Evolutionary conservation across 2,329 filamentous ascomycete species (phyloP), one percentile per base, ranked within the genome.

Genomic region (Ophiostoma himal-ulmi): DNA sequence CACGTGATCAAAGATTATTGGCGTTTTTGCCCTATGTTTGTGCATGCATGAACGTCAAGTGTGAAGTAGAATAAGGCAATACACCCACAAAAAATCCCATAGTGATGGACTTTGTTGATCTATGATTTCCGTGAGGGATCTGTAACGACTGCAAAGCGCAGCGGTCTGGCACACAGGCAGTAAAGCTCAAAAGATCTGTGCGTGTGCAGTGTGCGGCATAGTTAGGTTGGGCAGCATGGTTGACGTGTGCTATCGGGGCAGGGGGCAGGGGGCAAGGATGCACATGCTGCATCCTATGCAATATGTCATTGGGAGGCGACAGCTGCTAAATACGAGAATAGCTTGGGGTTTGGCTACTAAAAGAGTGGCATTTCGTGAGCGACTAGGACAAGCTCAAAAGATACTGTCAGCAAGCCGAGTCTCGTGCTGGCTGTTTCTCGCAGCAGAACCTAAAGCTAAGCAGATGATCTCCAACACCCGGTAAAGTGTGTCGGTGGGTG

Each of bases 21-120:
- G 20, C 5, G 20, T 22, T 54, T 54, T 54, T 54, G 52, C 52
- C 52, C 52, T 54, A 54, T 54, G 44, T 17, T n/a, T 39, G 39
- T 44, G 44, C 44, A 48, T 54, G 52, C 52, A 54, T 54, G 52
- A 22, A 54, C 52, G 20, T 22, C 52, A 54, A 54, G 52, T 54
- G 20, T 22, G n/a, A 54, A 54, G 52, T 54, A 20, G 52, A 54
- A 54, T 54, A 54, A 54, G 14, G n/a, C 8, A 22, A 54, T 2
- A 48, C 44, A 17, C 52, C 52, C 52, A 54, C 52, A 54, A 54
- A 54, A 22, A 26, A 22, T 54, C 37, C 37, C 37, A 13, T 3
- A 39, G 11, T 3, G 37, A 39, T 30, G 30, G 10, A 39, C 7
- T 5, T 48, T 48, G 44, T n/a, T 26, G 6, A 30, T 57, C n/a